phyloP scores from a whole-genome alignment of 345 rosid species.

The Angophora floribunda region DNA sequence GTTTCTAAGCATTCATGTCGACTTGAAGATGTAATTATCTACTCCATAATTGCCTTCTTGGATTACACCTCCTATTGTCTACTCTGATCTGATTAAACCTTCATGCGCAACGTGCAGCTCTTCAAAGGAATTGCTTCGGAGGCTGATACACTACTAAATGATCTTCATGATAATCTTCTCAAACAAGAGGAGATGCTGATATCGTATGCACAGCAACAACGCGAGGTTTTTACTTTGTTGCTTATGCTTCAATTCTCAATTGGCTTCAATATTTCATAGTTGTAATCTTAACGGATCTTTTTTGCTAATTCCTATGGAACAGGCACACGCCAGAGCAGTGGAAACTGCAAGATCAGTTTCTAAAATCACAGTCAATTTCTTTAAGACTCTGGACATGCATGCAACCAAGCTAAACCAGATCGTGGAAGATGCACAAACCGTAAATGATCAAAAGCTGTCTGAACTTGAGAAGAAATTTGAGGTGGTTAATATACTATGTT shows the following conservation, averaged over 20 bases:
- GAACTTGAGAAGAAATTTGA: slow-evolving; percentile 89
- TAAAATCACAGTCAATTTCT: slow-evolving; percentile 66
- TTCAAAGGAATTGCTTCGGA: slow-evolving; percentile 80
- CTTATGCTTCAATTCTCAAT: not conserved
- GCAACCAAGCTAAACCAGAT: slow-evolving; percentile 60
- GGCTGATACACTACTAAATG: slow-evolving; percentile 72
- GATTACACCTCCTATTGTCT: not conserved
- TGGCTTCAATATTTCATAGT: not conserved
- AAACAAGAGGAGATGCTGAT: slow-evolving; percentile 74
- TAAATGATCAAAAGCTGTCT: slow-evolving; percentile 64
- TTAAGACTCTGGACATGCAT: slow-evolving; percentile 62
- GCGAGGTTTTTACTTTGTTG: slow-evolving; percentile 35
- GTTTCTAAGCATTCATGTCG: slow-evolving; percentile 76
- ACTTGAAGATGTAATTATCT: slow-evolving; percentile 64
- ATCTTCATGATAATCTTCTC: slow-evolving; percentile 74
- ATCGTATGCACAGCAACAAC: slow-evolving; percentile 72
- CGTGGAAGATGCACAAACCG: slow-evolving; percentile 75
- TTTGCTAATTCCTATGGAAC: slow-evolving; percentile 11
- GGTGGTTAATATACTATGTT: slow-evolving; percentile 28
- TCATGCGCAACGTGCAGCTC: slow-evolving; percentile 43
- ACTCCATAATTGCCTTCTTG: not conserved
- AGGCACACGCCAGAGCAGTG: slow-evolving; percentile 89
- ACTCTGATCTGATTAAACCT: slow-evolving; percentile 4
- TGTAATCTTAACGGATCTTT: not conserved
- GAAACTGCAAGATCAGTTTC: slow-evolving; percentile 82